phyloP scores from a whole-genome alignment of 345 rosid genomes.

The Cardamine chenopodiifolia region DNA sequence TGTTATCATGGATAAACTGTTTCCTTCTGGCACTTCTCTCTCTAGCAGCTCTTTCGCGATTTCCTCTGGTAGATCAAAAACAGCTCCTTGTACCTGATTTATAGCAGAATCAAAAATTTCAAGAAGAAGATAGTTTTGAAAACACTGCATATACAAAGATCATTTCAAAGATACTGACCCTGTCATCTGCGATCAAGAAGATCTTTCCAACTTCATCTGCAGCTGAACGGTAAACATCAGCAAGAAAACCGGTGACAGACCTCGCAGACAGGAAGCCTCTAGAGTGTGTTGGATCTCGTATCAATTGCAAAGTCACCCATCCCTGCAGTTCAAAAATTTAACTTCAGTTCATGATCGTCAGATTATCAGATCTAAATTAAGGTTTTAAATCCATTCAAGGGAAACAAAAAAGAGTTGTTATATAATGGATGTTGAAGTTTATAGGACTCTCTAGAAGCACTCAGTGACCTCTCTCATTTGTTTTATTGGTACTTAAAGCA shows the following conservation, averaged over 20 bases:
- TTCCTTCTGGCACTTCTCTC: constrained; percentile 79
- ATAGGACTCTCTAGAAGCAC: constrained; percentile 4
- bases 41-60: constrained; percentile 77
- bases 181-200: constrained; percentile 84
- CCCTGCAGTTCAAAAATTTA: constrained; percentile 57
- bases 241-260: constrained; percentile 88
- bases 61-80: constrained; percentile 95
- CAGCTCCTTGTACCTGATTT: constrained; percentile 89
- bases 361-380: neutral
- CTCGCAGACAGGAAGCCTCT: constrained; percentile 84
- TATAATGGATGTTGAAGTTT: neutral
- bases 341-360: constrained; percentile 18
- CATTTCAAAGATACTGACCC: constrained; percentile 49
- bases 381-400: neutral
- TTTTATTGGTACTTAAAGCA: constrained; percentile 5
- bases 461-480: neutral
- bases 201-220: constrained; percentile 95
- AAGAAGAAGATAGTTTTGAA: neutral
- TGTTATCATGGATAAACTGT: constrained; percentile 65
- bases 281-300: constrained; percentile 64
- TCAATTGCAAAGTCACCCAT: constrained; percentile 83
- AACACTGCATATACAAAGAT: neutral
- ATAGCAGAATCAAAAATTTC: constrained; percentile 26
- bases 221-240: constrained; percentile 79
- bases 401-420: neutral